Percentiles rank a stretch among this genome's conserved stretches.
phyloP scores from a whole-genome alignment of 2,329 filamentous ascomycete genomes.

The Cercospora canescens region DNA sequence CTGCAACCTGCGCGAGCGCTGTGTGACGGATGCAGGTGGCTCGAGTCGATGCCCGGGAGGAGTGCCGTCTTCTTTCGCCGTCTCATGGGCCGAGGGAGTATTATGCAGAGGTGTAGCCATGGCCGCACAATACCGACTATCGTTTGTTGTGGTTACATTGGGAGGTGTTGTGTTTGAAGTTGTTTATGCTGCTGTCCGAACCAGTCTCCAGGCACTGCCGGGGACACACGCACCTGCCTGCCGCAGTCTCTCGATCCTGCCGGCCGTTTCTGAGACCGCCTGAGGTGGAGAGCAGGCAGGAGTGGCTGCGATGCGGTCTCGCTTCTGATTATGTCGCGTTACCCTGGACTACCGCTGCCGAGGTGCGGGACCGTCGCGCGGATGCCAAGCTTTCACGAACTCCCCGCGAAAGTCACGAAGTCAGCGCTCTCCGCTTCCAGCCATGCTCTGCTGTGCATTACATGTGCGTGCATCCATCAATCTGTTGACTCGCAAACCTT shows the following conservation, averaged over 20 bases:
- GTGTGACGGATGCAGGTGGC: constrained; percentile 9
- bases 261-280: constrained; percentile 8
- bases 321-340: neutral
- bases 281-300: neutral
- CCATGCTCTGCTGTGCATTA: too few relatives aligned
- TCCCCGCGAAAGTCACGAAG: neutral
- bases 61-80: neutral
- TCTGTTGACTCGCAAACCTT: too few relatives aligned
- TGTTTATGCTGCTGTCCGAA: neutral
- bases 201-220: neutral
- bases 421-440: neutral
- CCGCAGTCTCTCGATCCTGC: neutral
- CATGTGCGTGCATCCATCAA: too few relatives aligned
- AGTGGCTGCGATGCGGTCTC: neutral
- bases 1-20: constrained; percentile 34
- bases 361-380: neutral
- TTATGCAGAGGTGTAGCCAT: constrained; percentile 8
- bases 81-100: neutral
- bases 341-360: neutral
- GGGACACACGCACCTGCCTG: neutral
- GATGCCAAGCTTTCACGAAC: neutral
- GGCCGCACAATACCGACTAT: neutral
- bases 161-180: neutral
- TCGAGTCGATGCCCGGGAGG: neutral
- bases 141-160: constrained; percentile 1